These are phyloP conservation scores for Symbiodinium pilosum DNA, from an alignment of 73 alveolate species.

Conservation along the genomic window DNA sequence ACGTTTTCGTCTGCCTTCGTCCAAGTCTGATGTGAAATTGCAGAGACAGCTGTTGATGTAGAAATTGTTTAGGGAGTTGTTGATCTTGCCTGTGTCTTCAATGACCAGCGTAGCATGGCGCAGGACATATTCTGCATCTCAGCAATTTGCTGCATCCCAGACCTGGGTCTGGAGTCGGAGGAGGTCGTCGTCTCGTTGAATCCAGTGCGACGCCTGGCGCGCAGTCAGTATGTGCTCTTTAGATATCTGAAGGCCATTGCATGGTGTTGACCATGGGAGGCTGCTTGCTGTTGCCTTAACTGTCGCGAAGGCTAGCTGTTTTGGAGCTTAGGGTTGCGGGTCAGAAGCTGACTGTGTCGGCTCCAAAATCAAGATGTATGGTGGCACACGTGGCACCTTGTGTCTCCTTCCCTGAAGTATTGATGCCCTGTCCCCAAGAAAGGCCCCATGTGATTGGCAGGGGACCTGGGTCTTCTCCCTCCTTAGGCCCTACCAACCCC, in stretches of 20 bases:
- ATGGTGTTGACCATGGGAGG: not conserved
- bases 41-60: not conserved
- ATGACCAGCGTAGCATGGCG: no score
- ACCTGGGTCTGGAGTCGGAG: constrained; percentile 85
- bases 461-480: no score
- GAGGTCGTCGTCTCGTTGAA: constrained; percentile 56
- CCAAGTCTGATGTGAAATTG: no score
- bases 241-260: not conserved
- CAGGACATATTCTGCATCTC: constrained; percentile 56
- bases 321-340: no score
- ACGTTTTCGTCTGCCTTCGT: no score
- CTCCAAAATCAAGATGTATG: no score
- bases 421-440: no score
- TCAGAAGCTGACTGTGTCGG: no score
- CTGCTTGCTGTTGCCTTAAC: not conserved
- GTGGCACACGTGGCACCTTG: no score
- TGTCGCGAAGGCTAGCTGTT: not conserved
- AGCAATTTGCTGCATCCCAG: constrained; percentile 74
- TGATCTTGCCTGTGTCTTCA: not conserved
- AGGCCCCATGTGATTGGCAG: no score
- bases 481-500: no score
- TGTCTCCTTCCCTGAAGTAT: no score
- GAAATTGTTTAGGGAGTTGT: not conserved
- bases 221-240: not conserved
- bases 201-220: not conserved